Conservation (phyloP, 2,329 filamentous ascomycete species). For the Colletotrichum orbiculare region DNA sequence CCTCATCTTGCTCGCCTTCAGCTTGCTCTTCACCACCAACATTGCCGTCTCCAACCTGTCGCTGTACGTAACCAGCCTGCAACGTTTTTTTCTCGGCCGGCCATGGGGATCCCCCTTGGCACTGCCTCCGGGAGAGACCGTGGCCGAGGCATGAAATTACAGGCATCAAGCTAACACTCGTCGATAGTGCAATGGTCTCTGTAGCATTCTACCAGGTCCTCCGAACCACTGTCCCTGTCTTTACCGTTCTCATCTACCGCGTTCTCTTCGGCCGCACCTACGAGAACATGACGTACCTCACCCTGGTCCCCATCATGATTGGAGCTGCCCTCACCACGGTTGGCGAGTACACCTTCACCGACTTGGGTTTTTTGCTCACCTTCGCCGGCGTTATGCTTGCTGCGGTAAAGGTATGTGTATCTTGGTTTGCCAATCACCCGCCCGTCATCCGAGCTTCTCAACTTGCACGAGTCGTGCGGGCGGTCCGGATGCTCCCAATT, state of each 20-base stretch:
- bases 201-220: conserved; percentile 76
- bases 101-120: not conserved
- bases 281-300: conserved; percentile 66
- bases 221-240: conserved; percentile 70
- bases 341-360: conserved; percentile 72
- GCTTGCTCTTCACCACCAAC: conserved; percentile 70
- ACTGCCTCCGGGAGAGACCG: conserved; percentile 14
- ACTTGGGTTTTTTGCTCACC: conserved; percentile 65
- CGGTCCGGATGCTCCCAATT: conserved; percentile 18
- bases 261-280: conserved; percentile 66
- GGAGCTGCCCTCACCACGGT: conserved; percentile 70
- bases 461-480: conserved; percentile 15
- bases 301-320: conserved; percentile 69
- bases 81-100: not conserved
- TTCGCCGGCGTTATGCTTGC: conserved; percentile 65
- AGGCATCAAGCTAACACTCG: conserved; percentile 21
- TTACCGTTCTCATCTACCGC: conserved; percentile 71
- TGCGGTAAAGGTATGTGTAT: conserved; percentile 59
- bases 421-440: not conserved
- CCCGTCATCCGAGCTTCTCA: conserved; percentile 22
- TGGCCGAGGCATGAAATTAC: conserved; percentile 1
- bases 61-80: conserved; percentile 51
- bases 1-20: conserved; percentile 67
- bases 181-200: conserved; percentile 62
- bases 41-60: conserved; percentile 74